Evolutionary conservation across 1,139 yeast species (phyloP), one percentile per base, ranked within the genome.

Genomic region (Geotrichum citri-aurantii): DNA sequence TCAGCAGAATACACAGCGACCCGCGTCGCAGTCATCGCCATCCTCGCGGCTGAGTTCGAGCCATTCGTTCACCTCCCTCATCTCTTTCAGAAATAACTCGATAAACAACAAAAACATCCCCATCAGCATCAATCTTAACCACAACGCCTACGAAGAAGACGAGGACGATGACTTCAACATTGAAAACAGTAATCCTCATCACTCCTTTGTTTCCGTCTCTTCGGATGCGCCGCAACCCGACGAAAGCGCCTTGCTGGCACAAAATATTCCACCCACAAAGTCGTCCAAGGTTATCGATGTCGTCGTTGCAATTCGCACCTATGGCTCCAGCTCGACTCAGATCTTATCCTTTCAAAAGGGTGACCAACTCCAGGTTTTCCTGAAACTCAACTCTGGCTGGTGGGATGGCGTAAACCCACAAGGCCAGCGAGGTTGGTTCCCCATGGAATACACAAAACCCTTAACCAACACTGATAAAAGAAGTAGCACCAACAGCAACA

Each of bases 291-390:
- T 60, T 29, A 59, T 64, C 27, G 70, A 64, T 48, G 62, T 65
- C 5, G 71, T 68, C 10, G 60, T 63, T 7, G 96, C 27, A 82
- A 8, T 89, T 81, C 73, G 93, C 87, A 29, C 86, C 91, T n/a
- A 68, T 57, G 52, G 59, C 83, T 95, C 74, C 76, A 82, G 63
- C 74, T 93, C 70, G 81, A 85, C 63, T 78, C 83, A 68, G 90
- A 88, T 74, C 77, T 80, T 66, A 81, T 79, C 64, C 83, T 93
- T 68, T 79, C 83, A 44, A 80, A 82, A 64, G 29, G 75, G 75
- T 62, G 97, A 91, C 69, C 73, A 87, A 63, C 79, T 83, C 65
- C 72, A 78, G 59, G 75, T 89, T n/a, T 78, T 88, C 27, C 74
- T 77, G 55, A 86, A 83, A 58, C 67, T 71, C 19, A 67, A 68